phyloP scores from a whole-genome alignment of 345 rosid genomes.

The Pugionium cornutum region DNA sequence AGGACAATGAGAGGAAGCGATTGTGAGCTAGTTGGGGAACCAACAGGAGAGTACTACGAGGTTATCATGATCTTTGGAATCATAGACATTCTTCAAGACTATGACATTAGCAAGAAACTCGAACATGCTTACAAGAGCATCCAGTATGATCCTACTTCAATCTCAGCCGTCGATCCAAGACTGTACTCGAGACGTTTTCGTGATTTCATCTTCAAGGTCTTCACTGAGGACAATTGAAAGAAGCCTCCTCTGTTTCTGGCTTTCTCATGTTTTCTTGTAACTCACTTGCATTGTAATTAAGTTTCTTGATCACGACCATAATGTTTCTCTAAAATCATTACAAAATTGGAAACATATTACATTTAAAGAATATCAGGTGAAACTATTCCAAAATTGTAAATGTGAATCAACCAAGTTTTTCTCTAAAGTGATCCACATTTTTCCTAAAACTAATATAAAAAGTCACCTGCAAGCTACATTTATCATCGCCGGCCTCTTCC shows the following conservation, averaged over 20 bases:
- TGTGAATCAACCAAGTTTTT: constrained; percentile 16
- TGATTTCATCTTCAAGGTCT: constrained; percentile 73
- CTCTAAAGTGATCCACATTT: constrained; percentile 16
- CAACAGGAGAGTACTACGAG: constrained; percentile 79
- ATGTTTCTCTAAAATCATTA: neutral
- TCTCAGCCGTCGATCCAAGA: constrained; percentile 89
- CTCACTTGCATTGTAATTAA: constrained; percentile 74
- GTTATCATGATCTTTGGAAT: constrained; percentile 85
- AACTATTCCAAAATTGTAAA: constrained; percentile 32
- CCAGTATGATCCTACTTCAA: constrained; percentile 90
- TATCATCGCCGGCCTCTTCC: constrained; percentile 38
- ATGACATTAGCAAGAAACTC: constrained; percentile 88
- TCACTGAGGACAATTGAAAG: constrained; percentile 66
- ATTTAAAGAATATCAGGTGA: neutral
- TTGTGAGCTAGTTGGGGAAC: constrained; percentile 73
- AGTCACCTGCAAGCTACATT: constrained; percentile 8
- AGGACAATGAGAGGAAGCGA: constrained; percentile 64
- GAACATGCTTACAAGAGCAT: constrained; percentile 94
- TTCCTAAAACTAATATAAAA: constrained; percentile 14
- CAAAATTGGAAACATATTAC: too few relatives aligned
- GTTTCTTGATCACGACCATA: constrained; percentile 48
- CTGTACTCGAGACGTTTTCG: constrained; percentile 85
- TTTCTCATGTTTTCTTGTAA: too few relatives aligned
- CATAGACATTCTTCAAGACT: constrained; percentile 92
- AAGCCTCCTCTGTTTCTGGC: constrained; percentile 21